These are phyloP conservation scores for Verticillium isaacii DNA, from an alignment of 2,329 filamentous ascomycete species.

Conservation along the genomic window DNA sequence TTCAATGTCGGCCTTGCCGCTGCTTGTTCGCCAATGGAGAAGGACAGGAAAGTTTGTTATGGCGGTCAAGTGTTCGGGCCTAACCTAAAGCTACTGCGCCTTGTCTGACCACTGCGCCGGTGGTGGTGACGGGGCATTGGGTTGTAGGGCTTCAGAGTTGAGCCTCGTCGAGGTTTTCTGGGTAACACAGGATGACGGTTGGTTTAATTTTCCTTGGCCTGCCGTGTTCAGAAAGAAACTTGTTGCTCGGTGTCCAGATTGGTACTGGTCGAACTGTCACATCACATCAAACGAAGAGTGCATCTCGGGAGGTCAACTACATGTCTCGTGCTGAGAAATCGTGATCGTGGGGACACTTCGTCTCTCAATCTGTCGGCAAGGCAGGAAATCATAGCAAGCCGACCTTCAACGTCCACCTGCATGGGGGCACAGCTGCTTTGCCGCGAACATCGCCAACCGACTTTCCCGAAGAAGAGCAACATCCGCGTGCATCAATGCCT, in stretches of 20 bases:
- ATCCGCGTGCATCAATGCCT: conserved; percentile 3
- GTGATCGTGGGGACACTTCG: background rate
- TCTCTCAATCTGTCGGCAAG: background rate
- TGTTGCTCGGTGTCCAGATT: background rate
- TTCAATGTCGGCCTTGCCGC: background rate
- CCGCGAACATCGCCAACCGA: conserved; percentile 10
- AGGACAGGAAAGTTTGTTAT: background rate
- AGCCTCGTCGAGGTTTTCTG: background rate
- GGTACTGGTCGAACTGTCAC: background rate
- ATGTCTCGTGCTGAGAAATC: background rate
- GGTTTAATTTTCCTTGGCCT: background rate
- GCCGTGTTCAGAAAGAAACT: background rate
- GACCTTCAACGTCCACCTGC: conserved; percentile 1
- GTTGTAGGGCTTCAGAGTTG: background rate
- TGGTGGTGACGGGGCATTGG: background rate
- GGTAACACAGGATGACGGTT: background rate
- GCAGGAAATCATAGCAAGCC: background rate
- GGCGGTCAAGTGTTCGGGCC: conserved; percentile 4
- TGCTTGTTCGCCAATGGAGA: background rate
- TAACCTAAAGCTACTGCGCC: background rate
- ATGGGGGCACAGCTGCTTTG: conserved; percentile 5
- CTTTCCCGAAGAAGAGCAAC: conserved; percentile 5
- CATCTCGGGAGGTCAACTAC: background rate
- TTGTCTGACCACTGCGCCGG: background rate
- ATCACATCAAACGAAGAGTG: background rate